Evolutionary conservation across 768 basidiomycete genomes (phyloP).

Genomic region (Trametes coccinea): DNA sequence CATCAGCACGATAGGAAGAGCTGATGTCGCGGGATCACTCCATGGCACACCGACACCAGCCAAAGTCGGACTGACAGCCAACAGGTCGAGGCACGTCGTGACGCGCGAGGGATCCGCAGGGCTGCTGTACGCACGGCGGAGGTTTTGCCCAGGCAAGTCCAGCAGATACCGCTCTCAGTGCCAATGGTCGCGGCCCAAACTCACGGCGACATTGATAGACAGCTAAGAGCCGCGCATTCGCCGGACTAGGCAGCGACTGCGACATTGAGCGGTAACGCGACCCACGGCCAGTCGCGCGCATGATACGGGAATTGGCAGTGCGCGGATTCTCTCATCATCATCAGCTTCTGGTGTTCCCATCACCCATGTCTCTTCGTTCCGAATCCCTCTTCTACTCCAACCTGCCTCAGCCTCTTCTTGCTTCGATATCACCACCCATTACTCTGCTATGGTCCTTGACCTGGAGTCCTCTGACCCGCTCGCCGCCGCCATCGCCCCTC

Average conservation of each 20-base stretch:
- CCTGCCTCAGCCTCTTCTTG: not conserved
- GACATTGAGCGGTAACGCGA: not conserved
- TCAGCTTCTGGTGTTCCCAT: slow-evolving; percentile 24
- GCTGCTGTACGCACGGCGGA: not conserved
- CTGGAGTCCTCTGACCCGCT: slow-evolving; percentile 51
- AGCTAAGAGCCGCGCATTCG: not conserved
- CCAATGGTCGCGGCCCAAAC: not conserved
- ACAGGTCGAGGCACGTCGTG: too few relatives aligned
- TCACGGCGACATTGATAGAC: not conserved
- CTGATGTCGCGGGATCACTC: too few relatives aligned
- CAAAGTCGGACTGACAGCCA: too few relatives aligned
- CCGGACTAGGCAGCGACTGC: not conserved
- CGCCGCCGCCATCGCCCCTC: slow-evolving; percentile 58
- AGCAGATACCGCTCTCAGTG: not conserved
- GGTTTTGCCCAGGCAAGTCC: not conserved
- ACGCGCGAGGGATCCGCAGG: too few relatives aligned
- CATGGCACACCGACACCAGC: too few relatives aligned
- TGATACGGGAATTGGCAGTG: slow-evolving; percentile 2
- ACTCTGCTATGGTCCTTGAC: slow-evolving; percentile 14
- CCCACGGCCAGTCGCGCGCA: not conserved
- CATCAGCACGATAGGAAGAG: too few relatives aligned
- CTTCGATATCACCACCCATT: not conserved
- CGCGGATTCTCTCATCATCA: slow-evolving; percentile 15
- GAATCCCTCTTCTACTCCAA: not conserved
- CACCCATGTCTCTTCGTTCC: slow-evolving; percentile 7